Evolutionary conservation across 2,329 filamentous ascomycete species (phyloP).

Genomic region (Dactylellina leptospora): DNA sequence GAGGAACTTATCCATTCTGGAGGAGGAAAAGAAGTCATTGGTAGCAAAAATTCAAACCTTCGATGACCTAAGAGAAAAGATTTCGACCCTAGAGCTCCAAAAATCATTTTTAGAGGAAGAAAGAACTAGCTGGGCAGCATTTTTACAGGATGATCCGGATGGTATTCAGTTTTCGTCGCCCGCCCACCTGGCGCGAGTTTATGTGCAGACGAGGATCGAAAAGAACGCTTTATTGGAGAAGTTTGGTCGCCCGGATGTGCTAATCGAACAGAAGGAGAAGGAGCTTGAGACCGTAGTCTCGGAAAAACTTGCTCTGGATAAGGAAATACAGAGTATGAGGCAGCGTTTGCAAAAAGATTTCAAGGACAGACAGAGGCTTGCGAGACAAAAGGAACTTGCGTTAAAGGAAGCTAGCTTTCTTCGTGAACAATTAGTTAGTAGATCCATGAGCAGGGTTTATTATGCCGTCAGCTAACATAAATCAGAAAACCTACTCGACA

Average conservation of each 20-base stretch:
- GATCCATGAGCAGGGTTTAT: not conserved
- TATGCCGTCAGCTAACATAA: conserved; percentile 66
- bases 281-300: conserved; percentile 76
- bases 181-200: conserved; percentile 82
- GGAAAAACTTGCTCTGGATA: conserved; percentile 70
- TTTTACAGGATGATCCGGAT: conserved; percentile 75
- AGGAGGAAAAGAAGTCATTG: conserved; percentile 89
- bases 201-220: conserved; percentile 82
- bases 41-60: conserved; percentile 80
- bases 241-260: conserved; percentile 79
- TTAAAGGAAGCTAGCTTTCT: conserved; percentile 94
- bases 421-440: conserved; percentile 75
- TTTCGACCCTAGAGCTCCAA: conserved; percentile 81
- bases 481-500: conserved; percentile 68
- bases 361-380: conserved; percentile 77
- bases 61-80: conserved; percentile 76
- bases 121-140: conserved; percentile 82
- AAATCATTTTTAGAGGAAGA: conserved; percentile 90
- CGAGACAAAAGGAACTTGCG: conserved; percentile 84
- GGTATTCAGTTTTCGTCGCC: conserved; percentile 83
- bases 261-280: conserved; percentile 78
- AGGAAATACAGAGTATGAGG: conserved; percentile 77
- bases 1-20: conserved; percentile 89
- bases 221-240: conserved; percentile 81
- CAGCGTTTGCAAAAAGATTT: conserved; percentile 66